Evolutionary conservation across 2,329 filamentous ascomycete species (phyloP), one percentile per base, ranked within the genome.

Genomic region (Fusarium fujikuroi): DNA sequence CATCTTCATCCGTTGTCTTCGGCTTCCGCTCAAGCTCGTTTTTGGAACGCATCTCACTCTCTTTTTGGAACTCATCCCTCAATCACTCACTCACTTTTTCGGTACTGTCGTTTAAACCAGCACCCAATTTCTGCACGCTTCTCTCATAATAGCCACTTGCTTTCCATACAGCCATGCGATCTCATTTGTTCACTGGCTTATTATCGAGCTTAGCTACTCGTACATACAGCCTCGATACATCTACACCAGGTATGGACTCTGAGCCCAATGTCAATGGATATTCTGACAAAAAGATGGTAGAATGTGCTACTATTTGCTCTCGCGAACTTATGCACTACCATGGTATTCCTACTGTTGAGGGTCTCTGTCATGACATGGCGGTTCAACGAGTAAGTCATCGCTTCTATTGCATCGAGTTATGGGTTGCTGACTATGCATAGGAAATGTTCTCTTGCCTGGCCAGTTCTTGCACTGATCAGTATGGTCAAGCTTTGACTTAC

Each of bases 51-150:
- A 72, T 75, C 71, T 70, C 64, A 44, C 73, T 73, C 70, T 77
- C 79, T 79, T 80, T 80, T 83, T 81, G 79, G 80, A 79, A 76
- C 74, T 67, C 71, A 60, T 66, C 42, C 57, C n/a, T 63, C 62
- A 47, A 57, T 65, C 30, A 39, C 61, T 64, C 74, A 46, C 69
- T 75, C 69, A 53, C 69, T 78, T 80, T 80, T 80, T 79, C 79
- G 79, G 77, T 73, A 75, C 76, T 72, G 79, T 79, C 78, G 76
- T 80, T 80, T 79, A 77, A 68, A 74, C 74, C 72, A 78, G 75
- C 25, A 52, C 46, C n/a, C 32, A 25, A 18, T 54, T 46, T 23
- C 39, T 54, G 52, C 58, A 47, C 52, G 21, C 14, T 77, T 75
- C 53, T 52, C 67, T 66, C 69, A 53, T 54, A 46, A 69, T 61